phyloP scores from a whole-genome alignment of 2,329 filamentous ascomycete species.

The Huntiella moniliformis region DNA sequence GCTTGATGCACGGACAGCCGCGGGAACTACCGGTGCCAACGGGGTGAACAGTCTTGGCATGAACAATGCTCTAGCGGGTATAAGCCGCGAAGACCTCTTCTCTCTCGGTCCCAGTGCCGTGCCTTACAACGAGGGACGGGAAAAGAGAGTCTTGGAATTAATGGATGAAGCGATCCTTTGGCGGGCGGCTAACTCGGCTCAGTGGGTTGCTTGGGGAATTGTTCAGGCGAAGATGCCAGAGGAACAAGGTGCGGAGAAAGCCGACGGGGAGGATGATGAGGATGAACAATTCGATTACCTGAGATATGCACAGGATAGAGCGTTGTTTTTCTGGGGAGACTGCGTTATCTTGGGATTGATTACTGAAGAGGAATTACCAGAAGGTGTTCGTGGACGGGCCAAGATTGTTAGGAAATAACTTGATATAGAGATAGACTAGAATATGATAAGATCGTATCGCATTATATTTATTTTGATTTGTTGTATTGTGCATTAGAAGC shows the following conservation, averaged over 20 bases:
- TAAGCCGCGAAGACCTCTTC: conserved; percentile 32
- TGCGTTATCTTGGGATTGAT: conserved; percentile 60
- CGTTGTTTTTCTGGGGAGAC: conserved; percentile 90
- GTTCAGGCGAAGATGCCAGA: conserved; percentile 64
- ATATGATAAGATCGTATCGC: neutral
- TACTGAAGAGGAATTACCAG: conserved; percentile 55
- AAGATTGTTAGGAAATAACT: conserved; percentile 50
- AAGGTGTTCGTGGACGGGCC: conserved; percentile 40
- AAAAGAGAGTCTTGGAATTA: conserved; percentile 50
- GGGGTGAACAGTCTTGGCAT: neutral
- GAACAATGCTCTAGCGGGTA: conserved; percentile 23
- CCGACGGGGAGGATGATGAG: conserved; percentile 20
- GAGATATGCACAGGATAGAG: conserved; percentile 73
- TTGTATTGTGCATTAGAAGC: neutral
- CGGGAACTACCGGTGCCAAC: conserved; percentile 17
- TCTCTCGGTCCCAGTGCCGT: conserved; percentile 19
- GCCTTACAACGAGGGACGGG: conserved; percentile 34
- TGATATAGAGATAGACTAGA: neutral
- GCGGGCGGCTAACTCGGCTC: conserved; percentile 70
- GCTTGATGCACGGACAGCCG: conserved; percentile 52
- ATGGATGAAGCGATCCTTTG: conserved; percentile 67
- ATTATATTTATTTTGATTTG: neutral
- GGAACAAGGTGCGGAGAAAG: conserved; percentile 14
- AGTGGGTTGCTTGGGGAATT: conserved; percentile 93
- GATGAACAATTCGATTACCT: conserved; percentile 79